These are phyloP conservation scores for Penicillium macrosclerotiorum DNA, from an alignment of 495 filamentous ascomycete genomes.

Conservation along the genomic window DNA sequence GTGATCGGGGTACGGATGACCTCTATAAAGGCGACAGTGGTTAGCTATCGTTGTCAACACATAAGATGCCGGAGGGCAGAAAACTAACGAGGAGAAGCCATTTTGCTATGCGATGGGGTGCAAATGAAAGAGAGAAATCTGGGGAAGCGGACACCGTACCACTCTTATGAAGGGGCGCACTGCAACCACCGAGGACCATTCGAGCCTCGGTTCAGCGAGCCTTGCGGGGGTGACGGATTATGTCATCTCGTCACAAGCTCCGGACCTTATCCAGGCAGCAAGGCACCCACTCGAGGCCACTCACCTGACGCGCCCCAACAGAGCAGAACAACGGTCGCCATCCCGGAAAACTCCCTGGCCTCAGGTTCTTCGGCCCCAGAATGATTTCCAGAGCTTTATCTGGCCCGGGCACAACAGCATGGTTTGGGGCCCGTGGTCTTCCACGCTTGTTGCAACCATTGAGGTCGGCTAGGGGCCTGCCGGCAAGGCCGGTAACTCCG, in stretches of 20 bases:
- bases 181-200: too few relatives aligned
- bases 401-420: neutral
- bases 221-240: too few relatives aligned
- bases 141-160: constrained; percentile 18
- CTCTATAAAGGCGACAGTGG: constrained; percentile 49
- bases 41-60: neutral
- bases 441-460: neutral
- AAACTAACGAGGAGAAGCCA: constrained; percentile 80
- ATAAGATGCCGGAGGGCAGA: neutral
- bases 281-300: constrained; percentile 3
- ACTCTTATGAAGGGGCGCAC: constrained; percentile 15
- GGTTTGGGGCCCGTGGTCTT: neutral
- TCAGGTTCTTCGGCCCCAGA: neutral
- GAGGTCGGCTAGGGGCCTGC: constrained; percentile 8
- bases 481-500: constrained; percentile 7
- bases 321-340: too few relatives aligned
- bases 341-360: too few relatives aligned
- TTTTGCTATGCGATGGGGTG: constrained; percentile 39
- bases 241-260: too few relatives aligned
- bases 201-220: constrained; percentile 8
- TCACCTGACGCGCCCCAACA: constrained; percentile 22
- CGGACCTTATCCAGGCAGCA: constrained; percentile 6
- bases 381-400: constrained; percentile 11
- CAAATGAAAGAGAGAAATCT: constrained; percentile 11
- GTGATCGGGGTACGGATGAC: constrained; percentile 85